A percentile compares a stretch with the other conserved stretches of the same genome.
phyloP scores from a whole-genome alignment of 768 basidiomycete genomes.

The Suillus weaverae region DNA sequence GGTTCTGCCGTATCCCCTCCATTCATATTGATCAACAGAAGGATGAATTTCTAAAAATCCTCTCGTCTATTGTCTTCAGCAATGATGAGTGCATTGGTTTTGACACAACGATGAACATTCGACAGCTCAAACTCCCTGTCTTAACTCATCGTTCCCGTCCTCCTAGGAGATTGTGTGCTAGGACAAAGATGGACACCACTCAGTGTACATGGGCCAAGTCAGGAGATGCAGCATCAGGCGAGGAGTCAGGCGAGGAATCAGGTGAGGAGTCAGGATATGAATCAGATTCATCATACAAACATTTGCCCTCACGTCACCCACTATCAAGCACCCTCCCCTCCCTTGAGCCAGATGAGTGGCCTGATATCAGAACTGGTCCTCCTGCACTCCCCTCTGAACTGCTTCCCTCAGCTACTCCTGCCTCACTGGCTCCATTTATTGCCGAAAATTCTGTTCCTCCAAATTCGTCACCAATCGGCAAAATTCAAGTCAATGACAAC shows the following conservation, averaged over 20 bases:
- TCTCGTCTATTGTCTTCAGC: background rate
- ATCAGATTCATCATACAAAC: background rate
- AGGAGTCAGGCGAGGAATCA: no score
- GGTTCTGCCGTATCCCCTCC: background rate
- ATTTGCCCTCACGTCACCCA: background rate
- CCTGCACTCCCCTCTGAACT: background rate
- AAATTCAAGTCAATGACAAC: background rate
- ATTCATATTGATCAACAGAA: background rate
- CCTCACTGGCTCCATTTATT: background rate
- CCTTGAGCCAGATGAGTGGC: background rate
- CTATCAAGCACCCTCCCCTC: background rate
- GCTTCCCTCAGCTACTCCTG: no score
- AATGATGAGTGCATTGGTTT: background rate
- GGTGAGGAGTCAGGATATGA: background rate
- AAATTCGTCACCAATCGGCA: background rate
- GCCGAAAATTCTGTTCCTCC: background rate
- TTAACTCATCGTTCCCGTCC: background rate
- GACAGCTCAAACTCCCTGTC: background rate
- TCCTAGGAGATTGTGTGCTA: background rate
- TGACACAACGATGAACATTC: background rate
- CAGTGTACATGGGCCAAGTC: background rate
- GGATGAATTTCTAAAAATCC: background rate
- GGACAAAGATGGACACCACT: background rate
- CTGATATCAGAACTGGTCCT: background rate
- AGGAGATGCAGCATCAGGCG: background rate